Evolutionary conservation across 345 rosid genomes (phyloP), one percentile per base, ranked within the genome.

Genomic region (Populus euphratica): DNA sequence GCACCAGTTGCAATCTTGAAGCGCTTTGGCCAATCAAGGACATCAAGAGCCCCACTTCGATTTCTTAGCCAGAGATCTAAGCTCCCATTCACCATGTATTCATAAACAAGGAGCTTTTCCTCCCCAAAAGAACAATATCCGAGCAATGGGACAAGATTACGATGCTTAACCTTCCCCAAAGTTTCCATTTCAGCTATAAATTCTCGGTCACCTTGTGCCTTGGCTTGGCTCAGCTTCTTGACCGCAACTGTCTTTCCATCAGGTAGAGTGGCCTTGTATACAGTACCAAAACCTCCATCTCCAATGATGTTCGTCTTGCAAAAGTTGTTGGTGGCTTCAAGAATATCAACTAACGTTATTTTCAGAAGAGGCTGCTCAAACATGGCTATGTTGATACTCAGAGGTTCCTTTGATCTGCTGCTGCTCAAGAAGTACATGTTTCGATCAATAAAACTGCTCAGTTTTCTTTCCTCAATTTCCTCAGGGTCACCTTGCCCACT

Each of bases 121-220:
- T 92, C 97, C 8, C 86, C 88, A 8, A 80, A 83, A 29, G 94
- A 88, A 86, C 98, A 92, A 80, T 94, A 96, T 3, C 97, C 98
- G 4, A 96, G 91, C 78, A 96, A 69, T 18, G 95, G 89, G 21
- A 96, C 97, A 0, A 96, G 93, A 77, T 96, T 94, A 50, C 78
- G 89, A 87, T 94, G 98, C 87, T 94, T 96, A 43, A 96, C 96
- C 86, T 96, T 94, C 43, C 97, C 99, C 72, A 96, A 56, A 9
- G 98, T 96, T 83, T 96, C 97, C 97, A 92, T 92, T 69, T 96
- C 99, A 1, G 99, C 99, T 1, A 88, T 85, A 88, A 96, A 96
- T 76, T 96, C 98, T 0, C 98, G 81, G 81, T 90, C 82, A 8
- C 98, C 99, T 68, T 96, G 98, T 6, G 95, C 88, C 79, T 91